These are phyloP conservation scores for Epicoccum sorghinum DNA, from an alignment of 2,329 filamentous ascomycete species.

Conservation along the genomic window DNA sequence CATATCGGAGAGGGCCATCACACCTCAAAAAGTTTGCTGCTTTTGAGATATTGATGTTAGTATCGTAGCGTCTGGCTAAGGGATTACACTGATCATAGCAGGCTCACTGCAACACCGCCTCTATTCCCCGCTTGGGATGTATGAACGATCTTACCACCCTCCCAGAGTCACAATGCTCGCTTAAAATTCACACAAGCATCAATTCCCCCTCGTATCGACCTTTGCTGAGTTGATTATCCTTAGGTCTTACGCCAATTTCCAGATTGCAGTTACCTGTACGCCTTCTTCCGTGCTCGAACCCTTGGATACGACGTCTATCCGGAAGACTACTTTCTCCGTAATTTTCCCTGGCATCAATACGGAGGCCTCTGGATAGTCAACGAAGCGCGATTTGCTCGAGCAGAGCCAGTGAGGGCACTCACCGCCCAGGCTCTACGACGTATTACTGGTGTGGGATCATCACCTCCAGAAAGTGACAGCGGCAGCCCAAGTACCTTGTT, in stretches of 20 bases:
- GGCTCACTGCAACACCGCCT: conserved; percentile 46
- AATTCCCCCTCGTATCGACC: background rate
- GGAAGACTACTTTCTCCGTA: conserved; percentile 46
- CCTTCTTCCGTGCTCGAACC: conserved; percentile 45
- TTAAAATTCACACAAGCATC: too few species aligned
- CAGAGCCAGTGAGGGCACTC: conserved; percentile 29
- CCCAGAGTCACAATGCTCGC: background rate
- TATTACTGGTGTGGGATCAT: conserved; percentile 37
- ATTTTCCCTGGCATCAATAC: conserved; percentile 48
- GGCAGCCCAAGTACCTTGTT: conserved; percentile 26
- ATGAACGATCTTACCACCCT: conserved; percentile 31
- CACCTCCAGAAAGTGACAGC: conserved; percentile 15
- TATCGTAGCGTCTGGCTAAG: conserved; percentile 6
- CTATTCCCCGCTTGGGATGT: conserved; percentile 51
- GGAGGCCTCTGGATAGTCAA: conserved; percentile 46
- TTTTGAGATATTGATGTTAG: conserved; percentile 80
- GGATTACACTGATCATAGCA: conserved; percentile 21
- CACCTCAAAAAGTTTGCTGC: conserved; percentile 74
- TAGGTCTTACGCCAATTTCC: conserved; percentile 48
- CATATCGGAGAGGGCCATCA: conserved; percentile 72
- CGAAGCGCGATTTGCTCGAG: conserved; percentile 46
- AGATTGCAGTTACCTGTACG: conserved; percentile 46
- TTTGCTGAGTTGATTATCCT: conserved; percentile 31
- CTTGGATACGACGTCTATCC: conserved; percentile 49
- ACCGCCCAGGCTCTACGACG: conserved; percentile 36